phyloP scores from a whole-genome alignment of 164 flowering plant genomes.

The Annona squamosa region DNA sequence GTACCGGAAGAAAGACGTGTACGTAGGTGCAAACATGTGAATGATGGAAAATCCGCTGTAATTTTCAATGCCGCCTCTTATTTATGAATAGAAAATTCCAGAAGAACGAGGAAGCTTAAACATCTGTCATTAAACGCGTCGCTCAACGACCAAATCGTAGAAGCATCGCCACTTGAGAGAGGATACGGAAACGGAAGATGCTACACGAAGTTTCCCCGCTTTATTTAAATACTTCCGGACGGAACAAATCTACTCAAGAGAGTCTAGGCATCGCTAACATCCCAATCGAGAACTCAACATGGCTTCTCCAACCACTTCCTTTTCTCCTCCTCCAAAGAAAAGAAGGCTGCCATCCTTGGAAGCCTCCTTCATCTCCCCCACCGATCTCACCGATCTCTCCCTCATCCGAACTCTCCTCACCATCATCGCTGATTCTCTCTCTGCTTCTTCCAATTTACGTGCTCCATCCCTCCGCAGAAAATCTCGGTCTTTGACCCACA shows the following conservation, averaged over 20 bases:
- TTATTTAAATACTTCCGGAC: no score
- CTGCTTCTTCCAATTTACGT: slow-evolving; percentile 26
- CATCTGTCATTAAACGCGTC: neutral
- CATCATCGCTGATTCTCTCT: slow-evolving; percentile 39
- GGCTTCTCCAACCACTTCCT: slow-evolving; percentile 74
- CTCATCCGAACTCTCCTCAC: slow-evolving; percentile 46
- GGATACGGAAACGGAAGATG: no score
- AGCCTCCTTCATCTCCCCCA: slow-evolving; percentile 66
- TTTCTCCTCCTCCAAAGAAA: slow-evolving; percentile 43
- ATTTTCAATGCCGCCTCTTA: no score
- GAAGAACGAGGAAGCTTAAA: neutral
- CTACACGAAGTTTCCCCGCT: no score
- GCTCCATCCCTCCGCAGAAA: slow-evolving; percentile 57
- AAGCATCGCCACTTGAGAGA: neutral
- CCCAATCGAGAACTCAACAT: slow-evolving; percentile 14
- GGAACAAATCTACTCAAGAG: no score
- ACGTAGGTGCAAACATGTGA: no score
- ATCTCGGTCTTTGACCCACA: slow-evolving; percentile 49
- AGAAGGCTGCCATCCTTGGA: slow-evolving; percentile 72
- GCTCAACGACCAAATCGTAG: neutral
- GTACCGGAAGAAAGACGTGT: no score
- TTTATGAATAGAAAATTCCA: neutral
- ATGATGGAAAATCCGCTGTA: no score
- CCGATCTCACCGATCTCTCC: slow-evolving; percentile 46
- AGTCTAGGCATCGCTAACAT: no score